Evolutionary conservation across 805 yeast genomes (phyloP).

Genomic region (Tetrapisispora pingtungensis): DNA sequence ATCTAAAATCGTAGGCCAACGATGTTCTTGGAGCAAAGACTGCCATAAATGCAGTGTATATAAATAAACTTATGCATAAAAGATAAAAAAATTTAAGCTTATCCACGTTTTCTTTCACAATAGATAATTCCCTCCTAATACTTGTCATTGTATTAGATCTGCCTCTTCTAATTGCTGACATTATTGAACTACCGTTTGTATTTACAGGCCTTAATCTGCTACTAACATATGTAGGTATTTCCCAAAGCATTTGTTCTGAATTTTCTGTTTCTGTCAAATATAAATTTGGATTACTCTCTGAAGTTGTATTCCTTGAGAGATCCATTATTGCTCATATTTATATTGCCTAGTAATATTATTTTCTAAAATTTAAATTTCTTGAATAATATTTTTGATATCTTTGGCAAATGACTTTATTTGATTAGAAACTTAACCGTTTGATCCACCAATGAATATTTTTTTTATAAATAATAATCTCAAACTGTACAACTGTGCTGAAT

Average conservation of each 20-base stretch:
- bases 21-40: slow-evolving; percentile 81
- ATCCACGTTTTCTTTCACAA: slow-evolving; percentile 24
- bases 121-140: slow-evolving; percentile 20
- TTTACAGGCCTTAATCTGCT: background rate
- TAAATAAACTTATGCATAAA: slow-evolving; percentile 15
- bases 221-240: background rate
- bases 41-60: slow-evolving; percentile 44
- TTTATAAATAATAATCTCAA: too few species aligned
- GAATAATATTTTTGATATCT: too few species aligned
- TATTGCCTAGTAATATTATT: too few species aligned
- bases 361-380: too few species aligned
- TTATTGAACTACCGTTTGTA: background rate
- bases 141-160: slow-evolving; percentile 25
- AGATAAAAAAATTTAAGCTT: slow-evolving; percentile 21
- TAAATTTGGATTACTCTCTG: background rate
- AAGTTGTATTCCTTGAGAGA: background rate
- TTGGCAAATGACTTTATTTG: too few species aligned
- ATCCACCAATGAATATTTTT: too few species aligned
- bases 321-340: background rate
- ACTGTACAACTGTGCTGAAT: too few species aligned
- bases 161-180: slow-evolving; percentile 9
- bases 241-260: slow-evolving; percentile 2
- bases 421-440: too few species aligned
- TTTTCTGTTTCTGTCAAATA: slow-evolving; percentile 1
- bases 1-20: slow-evolving; percentile 64